phyloP scores from a whole-genome alignment of 768 basidiomycete species.

The Suillus variegatus region DNA sequence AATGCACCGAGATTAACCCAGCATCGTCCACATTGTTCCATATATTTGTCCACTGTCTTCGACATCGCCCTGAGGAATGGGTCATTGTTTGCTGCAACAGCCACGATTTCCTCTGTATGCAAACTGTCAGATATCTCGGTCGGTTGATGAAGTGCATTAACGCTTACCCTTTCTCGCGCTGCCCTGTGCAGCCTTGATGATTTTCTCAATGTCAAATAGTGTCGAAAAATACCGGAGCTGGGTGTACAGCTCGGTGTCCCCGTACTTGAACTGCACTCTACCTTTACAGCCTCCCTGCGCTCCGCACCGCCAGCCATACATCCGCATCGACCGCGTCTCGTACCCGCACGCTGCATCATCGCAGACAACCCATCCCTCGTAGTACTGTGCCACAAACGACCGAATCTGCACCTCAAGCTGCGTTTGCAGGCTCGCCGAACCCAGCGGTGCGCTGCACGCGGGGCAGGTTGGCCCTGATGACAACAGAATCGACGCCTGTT shows the following conservation, averaged over 20 bases:
- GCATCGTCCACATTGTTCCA: slow-evolving; percentile 84
- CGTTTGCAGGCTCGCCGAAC: slow-evolving; percentile 63
- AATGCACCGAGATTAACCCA: slow-evolving; percentile 83
- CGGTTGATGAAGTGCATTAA: neutral
- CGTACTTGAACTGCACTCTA: slow-evolving; percentile 54
- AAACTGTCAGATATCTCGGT: neutral
- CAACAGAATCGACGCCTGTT: slow-evolving; percentile 66
- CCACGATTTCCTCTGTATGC: slow-evolving; percentile 53
- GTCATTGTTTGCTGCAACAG: slow-evolving; percentile 51
- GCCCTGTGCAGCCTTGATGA: slow-evolving; percentile 51
- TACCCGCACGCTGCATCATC: slow-evolving; percentile 82
- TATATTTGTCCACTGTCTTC: slow-evolving; percentile 69
- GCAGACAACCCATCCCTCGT: slow-evolving; percentile 88
- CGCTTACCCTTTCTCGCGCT: slow-evolving; percentile 42
- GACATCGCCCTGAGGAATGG: slow-evolving; percentile 53
- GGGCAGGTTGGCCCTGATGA: slow-evolving; percentile 71
- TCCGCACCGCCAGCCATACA: slow-evolving; percentile 85
- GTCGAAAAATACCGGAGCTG: slow-evolving; percentile 84
- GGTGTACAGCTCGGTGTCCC: slow-evolving; percentile 83
- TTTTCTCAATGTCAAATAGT: slow-evolving; percentile 76
- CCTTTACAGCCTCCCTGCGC: slow-evolving; percentile 30
- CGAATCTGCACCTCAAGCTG: slow-evolving; percentile 91
- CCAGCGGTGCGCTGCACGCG: slow-evolving; percentile 57
- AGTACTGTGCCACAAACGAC: slow-evolving; percentile 73
- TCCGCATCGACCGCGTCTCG: slow-evolving; percentile 91